These are phyloP conservation scores for Trichothecium sympodiale DNA, from an alignment of 2,329 filamentous ascomycete species.

Conservation along the genomic window DNA sequence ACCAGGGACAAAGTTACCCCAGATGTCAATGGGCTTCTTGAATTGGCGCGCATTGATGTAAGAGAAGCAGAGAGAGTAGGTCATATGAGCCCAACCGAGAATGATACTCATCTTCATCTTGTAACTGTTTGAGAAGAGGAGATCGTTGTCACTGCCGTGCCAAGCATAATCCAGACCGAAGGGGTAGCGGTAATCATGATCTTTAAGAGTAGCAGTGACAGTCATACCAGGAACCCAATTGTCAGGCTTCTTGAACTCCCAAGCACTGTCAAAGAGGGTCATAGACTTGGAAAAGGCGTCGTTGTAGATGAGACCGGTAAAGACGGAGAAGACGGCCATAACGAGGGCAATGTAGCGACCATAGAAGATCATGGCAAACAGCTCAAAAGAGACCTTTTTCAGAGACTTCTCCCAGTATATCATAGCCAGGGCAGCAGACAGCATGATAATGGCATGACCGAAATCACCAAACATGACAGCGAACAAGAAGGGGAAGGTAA, in stretches of 20 bases:
- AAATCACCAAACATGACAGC: slow-evolving; percentile 99
- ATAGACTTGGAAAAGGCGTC: slow-evolving; percentile 93
- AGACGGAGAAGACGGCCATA: slow-evolving; percentile 96
- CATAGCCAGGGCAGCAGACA: slow-evolving; percentile 74
- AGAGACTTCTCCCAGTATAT: slow-evolving; percentile 93
- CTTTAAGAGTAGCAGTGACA: slow-evolving; percentile 56
- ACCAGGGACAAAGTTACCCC: slow-evolving; percentile 92
- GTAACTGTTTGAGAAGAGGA: slow-evolving; percentile 95
- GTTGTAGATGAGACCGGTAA: slow-evolving; percentile 95
- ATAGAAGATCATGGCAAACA: slow-evolving; percentile 98
- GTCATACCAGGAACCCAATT: slow-evolving; percentile 54
- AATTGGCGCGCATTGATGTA: slow-evolving; percentile 93
- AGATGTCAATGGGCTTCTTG: slow-evolving; percentile 89
- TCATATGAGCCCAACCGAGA: slow-evolving; percentile 97
- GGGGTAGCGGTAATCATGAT: slow-evolving; percentile 72
- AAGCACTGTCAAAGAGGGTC: slow-evolving; percentile 79
- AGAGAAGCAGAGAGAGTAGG: slow-evolving; percentile 87
- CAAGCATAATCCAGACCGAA: slow-evolving; percentile 94
- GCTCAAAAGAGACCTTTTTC: slow-evolving; percentile 84
- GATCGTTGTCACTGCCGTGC: slow-evolving; percentile 90
- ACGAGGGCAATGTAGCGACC: slow-evolving; percentile 96
- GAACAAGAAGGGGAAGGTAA: slow-evolving; percentile 99
- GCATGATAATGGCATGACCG: slow-evolving; percentile 86
- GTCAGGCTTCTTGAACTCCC: slow-evolving; percentile 64
- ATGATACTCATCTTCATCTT: slow-evolving; percentile 99